Conservation (phyloP, 768 basidiomycete genomes). For the Coprinopsis cinerea region DNA sequence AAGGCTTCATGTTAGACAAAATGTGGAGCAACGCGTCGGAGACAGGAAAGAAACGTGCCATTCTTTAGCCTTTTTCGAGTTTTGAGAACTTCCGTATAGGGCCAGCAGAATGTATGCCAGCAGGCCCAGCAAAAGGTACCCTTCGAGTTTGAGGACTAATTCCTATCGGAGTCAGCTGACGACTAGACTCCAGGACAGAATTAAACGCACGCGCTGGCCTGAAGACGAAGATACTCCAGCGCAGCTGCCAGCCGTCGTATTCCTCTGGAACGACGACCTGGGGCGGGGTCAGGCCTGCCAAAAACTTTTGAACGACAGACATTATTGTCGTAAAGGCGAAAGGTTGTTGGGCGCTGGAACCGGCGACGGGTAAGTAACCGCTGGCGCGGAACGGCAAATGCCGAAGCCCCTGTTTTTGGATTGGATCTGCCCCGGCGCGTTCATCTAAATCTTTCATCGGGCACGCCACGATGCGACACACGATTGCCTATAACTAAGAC, state of each 20-base stretch:
- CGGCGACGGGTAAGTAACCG: neutral
- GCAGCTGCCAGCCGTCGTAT: constrained; percentile 72
- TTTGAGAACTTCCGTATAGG: constrained; percentile 55
- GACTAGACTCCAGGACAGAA: neutral
- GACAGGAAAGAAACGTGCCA: constrained; percentile 45
- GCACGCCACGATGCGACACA: neutral
- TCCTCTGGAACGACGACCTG: constrained; percentile 46
- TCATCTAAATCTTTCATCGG: neutral
- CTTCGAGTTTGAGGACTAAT: constrained; percentile 64
- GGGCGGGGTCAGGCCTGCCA: constrained; percentile 47
- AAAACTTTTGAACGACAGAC: constrained; percentile 25
- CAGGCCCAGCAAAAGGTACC: constrained; percentile 44
- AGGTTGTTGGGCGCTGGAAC: too few species aligned
- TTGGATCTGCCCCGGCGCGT: neutral
- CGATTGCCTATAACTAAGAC: neutral
- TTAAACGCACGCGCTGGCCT: constrained; percentile 62
- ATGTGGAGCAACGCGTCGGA: constrained; percentile 11
- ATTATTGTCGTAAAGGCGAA: neutral
- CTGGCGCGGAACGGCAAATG: neutral
- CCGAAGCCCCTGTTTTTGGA: neutral
- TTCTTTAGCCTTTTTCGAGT: constrained; percentile 52
- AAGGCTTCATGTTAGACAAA: constrained; percentile 11
- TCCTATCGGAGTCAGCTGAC: neutral
- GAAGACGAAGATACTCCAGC: constrained; percentile 73
- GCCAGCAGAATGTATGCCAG: constrained; percentile 52